Conservation (phyloP, 108 stramenopile species). For the Stephanodiscus triporus region DNA sequence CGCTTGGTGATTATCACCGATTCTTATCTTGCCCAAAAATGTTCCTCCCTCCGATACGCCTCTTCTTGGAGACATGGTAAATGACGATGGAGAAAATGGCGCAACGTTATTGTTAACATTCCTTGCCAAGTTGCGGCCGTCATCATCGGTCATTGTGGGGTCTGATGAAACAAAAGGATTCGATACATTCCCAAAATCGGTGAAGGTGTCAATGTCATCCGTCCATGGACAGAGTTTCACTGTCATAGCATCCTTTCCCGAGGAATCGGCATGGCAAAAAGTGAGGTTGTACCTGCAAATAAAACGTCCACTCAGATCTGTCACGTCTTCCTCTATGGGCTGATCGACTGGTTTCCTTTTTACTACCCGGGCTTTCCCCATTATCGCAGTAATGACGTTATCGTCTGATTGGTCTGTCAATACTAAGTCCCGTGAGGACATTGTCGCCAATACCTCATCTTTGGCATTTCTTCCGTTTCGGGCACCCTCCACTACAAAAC, state of each 20-base stretch:
- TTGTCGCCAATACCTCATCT: conserved; percentile 27
- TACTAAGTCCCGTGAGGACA: conserved; percentile 59
- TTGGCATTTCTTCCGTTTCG: conserved; percentile 25
- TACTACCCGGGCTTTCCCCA: conserved; percentile 55
- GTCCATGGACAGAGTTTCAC: conserved; percentile 33
- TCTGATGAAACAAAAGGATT: background rate
- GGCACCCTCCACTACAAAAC: conserved; percentile 42
- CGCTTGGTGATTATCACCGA: conserved; percentile 76
- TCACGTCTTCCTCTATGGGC: conserved; percentile 1
- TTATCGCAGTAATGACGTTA: conserved; percentile 62
- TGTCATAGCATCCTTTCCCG: conserved; percentile 4
- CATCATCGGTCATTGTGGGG: background rate
- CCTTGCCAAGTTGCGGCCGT: conserved; percentile 19
- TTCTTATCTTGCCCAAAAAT: conserved; percentile 62
- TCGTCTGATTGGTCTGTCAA: conserved; percentile 69
- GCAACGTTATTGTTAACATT: conserved; percentile 29
- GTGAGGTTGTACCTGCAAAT: conserved; percentile 55
- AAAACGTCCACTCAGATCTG: conserved; percentile 41
- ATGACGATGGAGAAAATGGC: conserved; percentile 12
- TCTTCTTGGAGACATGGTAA: conserved; percentile 31
- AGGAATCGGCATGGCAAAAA: conserved; percentile 22
- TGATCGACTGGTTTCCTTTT: conserved; percentile 33
- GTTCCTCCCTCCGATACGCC: conserved; percentile 58
- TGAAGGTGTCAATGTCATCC: conserved; percentile 22
- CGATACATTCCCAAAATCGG: background rate